Conservation (phyloP, 768 basidiomycete genomes). For the Amanita rimosa region DNA sequence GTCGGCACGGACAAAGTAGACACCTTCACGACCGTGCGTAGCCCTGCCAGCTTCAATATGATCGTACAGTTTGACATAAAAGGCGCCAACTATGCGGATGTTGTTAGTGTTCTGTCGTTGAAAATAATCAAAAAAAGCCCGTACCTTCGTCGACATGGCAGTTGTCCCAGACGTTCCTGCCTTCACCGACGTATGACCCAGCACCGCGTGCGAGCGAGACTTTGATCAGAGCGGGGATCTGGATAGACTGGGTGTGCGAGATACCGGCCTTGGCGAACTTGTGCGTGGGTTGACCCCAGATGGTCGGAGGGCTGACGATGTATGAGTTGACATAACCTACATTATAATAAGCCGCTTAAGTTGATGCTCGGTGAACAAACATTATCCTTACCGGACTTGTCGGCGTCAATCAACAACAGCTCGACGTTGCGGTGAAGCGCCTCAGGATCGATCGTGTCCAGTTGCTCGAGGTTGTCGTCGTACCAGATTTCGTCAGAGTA, state of each 20-base stretch:
- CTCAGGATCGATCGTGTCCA: background rate
- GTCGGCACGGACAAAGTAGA: constrained; percentile 42
- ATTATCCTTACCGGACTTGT: constrained; percentile 28
- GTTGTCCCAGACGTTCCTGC: constrained; percentile 48
- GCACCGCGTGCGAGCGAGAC: constrained; percentile 33
- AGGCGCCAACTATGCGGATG: constrained; percentile 23
- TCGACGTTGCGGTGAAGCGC: constrained; percentile 40
- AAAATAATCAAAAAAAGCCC: background rate
- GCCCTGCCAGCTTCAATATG: constrained; percentile 17
- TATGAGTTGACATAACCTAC: constrained; percentile 38
- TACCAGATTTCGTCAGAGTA: background rate
- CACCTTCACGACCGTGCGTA: constrained; percentile 38
- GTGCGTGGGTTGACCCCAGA: constrained; percentile 44
- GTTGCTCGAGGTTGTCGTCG: background rate
- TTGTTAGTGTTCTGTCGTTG: too few species aligned
- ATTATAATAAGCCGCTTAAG: constrained; percentile 10
- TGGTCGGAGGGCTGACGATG: constrained; percentile 43
- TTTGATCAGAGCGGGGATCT: constrained; percentile 37
- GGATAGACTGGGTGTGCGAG: constrained; percentile 39
- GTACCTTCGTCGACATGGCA: constrained; percentile 42
- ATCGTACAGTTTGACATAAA: constrained; percentile 35
- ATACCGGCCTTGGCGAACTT: constrained; percentile 39
- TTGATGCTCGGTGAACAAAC: background rate
- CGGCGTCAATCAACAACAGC: constrained; percentile 30
- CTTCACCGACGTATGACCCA: constrained; percentile 45